Evolutionary conservation across 169 alveolate genomes (phyloP).

Genomic region (Toxoplasma gondii): DNA sequence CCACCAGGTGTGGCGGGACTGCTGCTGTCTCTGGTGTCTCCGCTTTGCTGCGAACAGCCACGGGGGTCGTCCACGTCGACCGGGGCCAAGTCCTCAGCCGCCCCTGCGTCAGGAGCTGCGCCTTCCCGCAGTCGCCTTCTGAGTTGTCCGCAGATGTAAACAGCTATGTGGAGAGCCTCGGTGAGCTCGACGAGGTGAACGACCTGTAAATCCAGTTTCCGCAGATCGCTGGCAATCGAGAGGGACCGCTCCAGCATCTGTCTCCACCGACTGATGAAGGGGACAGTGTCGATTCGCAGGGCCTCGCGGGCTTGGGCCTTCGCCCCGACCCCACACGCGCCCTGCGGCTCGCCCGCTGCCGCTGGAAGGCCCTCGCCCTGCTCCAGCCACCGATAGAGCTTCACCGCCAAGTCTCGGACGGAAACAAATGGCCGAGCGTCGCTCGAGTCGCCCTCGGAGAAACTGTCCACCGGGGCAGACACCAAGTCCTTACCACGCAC

Average conservation of each 20-base stretch:
- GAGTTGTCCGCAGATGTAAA: neutral
- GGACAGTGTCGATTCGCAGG: slow-evolving; percentile 19
- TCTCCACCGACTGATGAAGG: slow-evolving; percentile 20
- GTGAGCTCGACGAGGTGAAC: slow-evolving; percentile 13
- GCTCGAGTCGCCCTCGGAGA: no score
- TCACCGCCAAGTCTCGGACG: neutral
- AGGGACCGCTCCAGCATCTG: slow-evolving; percentile 18
- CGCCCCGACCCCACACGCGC: neutral
- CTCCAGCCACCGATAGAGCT: neutral
- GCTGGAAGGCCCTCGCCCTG: neutral
- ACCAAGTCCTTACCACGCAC: no score
- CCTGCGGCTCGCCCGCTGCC: neutral
- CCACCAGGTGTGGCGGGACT: no score
- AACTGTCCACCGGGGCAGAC: no score
- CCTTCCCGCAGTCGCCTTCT: neutral
- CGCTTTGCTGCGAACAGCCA: no score
- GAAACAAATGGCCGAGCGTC: neutral
- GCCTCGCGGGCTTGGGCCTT: neutral
- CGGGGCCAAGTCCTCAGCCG: neutral
- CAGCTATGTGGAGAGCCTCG: slow-evolving; percentile 24
- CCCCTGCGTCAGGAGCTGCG: neutral
- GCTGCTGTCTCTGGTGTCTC: no score
- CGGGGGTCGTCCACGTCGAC: neutral
- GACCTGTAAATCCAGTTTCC: slow-evolving; percentile 11
- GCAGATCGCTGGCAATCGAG: slow-evolving; percentile 2